phyloP scores from a whole-genome alignment of 2,329 filamentous ascomycete species.

The Aspergillus caelatus region DNA sequence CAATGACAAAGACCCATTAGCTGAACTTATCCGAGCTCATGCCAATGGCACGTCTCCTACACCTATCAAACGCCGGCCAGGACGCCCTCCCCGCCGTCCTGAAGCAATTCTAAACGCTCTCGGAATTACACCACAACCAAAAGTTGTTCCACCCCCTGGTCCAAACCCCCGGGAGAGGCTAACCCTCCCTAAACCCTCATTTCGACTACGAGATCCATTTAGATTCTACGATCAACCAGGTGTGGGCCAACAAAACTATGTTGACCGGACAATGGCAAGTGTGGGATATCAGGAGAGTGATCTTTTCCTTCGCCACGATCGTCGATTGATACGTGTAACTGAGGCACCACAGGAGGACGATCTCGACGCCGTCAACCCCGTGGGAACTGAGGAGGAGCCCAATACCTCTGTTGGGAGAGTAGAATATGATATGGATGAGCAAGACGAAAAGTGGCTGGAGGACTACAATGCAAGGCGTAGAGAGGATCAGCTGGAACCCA shows the following conservation, averaged over 20 bases:
- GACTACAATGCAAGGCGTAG: slow-evolving; percentile 78
- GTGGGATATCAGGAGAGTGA: slow-evolving; percentile 96
- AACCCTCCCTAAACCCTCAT: slow-evolving; percentile 53
- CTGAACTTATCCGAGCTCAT: slow-evolving; percentile 46
- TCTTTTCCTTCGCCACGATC: slow-evolving; percentile 77
- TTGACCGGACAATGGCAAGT: slow-evolving; percentile 94
- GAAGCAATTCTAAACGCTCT: slow-evolving; percentile 64
- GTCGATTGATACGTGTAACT: slow-evolving; percentile 65
- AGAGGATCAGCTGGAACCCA: slow-evolving; percentile 72
- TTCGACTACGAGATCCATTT: slow-evolving; percentile 51
- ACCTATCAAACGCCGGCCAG: slow-evolving; percentile 61
- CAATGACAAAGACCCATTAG: slow-evolving; percentile 38
- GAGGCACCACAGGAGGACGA: slow-evolving; percentile 68
- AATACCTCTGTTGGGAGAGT: slow-evolving; percentile 72
- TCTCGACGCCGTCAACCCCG: slow-evolving; percentile 56
- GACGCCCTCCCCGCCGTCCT: slow-evolving; percentile 65
- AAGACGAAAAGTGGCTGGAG: slow-evolving; percentile 95
- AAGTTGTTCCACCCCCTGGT: slow-evolving; percentile 50
- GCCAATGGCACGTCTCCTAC: slow-evolving; percentile 40
- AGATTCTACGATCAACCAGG: slow-evolving; percentile 72
- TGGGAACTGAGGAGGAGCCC: slow-evolving; percentile 63
- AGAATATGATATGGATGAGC: slow-evolving; percentile 99
- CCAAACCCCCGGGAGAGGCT: slow-evolving; percentile 53
- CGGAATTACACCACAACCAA: slow-evolving; percentile 60
- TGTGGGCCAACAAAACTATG: slow-evolving; percentile 83